A percentile compares a stretch with the other conserved stretches of the same genome.
phyloP scores from a whole-genome alignment of 78 protist genomes.

The Polysphondylium violaceum region DNA sequence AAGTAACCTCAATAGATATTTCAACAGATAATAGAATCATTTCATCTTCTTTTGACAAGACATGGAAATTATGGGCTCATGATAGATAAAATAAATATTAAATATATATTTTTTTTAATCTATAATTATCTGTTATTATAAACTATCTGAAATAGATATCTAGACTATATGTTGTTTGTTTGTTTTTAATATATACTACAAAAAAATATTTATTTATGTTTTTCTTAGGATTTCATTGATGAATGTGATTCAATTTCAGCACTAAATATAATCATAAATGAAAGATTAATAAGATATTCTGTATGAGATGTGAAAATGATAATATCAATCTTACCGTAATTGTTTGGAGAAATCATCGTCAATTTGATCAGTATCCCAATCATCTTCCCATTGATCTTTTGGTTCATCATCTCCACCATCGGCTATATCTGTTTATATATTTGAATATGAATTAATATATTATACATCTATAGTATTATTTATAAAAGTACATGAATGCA shows the following conservation, averaged over 20 bases:
- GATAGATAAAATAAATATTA: background rate
- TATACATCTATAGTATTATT: too few relatives aligned
- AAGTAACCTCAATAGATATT: constrained; percentile 36
- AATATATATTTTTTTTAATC: background rate
- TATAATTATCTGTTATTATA: too few relatives aligned
- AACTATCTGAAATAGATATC: too few relatives aligned
- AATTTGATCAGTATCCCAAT: constrained; percentile 82
- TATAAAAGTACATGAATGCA: background rate
- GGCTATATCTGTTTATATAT: constrained; percentile 1
- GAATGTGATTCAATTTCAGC: constrained; percentile 76
- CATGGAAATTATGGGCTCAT: constrained; percentile 72
- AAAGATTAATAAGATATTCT: background rate
- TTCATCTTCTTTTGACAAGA: constrained; percentile 72
- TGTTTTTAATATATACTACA: background rate
- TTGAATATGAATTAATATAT: background rate
- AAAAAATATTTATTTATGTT: background rate
- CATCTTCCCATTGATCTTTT: constrained; percentile 84
- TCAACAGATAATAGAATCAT: constrained; percentile 40
- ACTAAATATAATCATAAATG: background rate
- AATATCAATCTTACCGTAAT: constrained; percentile 34
- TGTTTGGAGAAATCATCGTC: constrained; percentile 84
- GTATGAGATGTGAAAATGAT: background rate
- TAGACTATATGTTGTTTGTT: too few relatives aligned
- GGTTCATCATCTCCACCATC: constrained; percentile 46
- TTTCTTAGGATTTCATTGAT: constrained; percentile 44